Percentiles rank a stretch among this genome's conserved stretches.
Evolutionary conservation across 306 rosid species (phyloP).

Genomic region (Fagus sylvatica): DNA sequence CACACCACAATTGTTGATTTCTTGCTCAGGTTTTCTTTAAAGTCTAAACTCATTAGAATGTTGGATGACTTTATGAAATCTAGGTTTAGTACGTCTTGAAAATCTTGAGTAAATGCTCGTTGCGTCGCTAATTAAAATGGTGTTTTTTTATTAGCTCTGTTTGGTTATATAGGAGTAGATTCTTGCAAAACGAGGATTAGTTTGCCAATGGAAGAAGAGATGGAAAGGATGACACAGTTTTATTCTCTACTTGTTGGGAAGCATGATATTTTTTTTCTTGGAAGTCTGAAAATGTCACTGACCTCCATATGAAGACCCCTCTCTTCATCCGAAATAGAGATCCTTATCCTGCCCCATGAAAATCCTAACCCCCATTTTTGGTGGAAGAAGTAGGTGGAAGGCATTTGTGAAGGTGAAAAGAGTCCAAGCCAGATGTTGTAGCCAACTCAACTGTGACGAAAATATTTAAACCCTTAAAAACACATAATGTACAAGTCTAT

Average conservation of each 20-base stretch:
- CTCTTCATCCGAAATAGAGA: no score
- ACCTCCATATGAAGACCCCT: neutral
- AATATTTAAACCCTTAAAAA: no score
- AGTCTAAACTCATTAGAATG: neutral
- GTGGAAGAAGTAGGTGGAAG: no score
- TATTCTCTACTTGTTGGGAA: neutral
- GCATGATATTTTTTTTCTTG: neutral
- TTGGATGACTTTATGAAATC: neutral
- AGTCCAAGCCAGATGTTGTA: no score
- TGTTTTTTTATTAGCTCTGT: neutral
- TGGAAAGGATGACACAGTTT: neutral
- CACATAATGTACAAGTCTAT: no score
- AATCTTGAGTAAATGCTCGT: neutral
- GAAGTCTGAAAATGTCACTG: neutral
- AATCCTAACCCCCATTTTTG: no score
- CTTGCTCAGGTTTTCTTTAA: slow-evolving; percentile 5
- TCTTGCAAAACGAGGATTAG: neutral
- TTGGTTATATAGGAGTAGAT: neutral
- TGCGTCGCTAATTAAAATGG: neutral
- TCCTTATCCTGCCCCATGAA: no score
- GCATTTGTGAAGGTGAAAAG: no score
- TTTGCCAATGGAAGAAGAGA: neutral
- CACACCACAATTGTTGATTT: neutral
- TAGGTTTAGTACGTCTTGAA: neutral
- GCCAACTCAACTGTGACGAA: no score